Evolutionary conservation across 2,329 filamentous ascomycete species (phyloP).

Genomic region (Aspergillus sp.): DNA sequence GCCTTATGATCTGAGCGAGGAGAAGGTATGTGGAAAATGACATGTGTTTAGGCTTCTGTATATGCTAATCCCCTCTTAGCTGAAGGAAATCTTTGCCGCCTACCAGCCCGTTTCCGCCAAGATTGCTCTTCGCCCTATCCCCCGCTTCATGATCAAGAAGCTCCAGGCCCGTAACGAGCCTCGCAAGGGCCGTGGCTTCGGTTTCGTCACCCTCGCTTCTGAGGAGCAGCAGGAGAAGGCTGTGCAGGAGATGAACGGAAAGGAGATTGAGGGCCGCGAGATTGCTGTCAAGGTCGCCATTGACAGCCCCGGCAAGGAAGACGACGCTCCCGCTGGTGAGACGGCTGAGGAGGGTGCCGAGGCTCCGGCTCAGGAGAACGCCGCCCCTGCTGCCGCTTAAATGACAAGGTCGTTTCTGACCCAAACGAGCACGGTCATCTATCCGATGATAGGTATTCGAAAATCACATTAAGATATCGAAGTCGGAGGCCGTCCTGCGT

Average conservation of each 20-base stretch:
- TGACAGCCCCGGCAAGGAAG: constrained; percentile 98
- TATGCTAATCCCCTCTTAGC: constrained; percentile 55
- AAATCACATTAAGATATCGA: constrained; percentile 4
- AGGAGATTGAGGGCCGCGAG: constrained; percentile 97
- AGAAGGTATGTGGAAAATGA: constrained; percentile 66
- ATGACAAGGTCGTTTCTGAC: constrained; percentile 25
- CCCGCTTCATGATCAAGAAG: constrained; percentile 99
- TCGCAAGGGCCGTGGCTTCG: constrained; percentile 98
- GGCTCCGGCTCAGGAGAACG: constrained; percentile 41
- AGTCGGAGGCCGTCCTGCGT: constrained; percentile 20
- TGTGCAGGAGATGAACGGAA: constrained; percentile 97
- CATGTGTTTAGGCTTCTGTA: not conserved
- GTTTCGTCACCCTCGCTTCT: constrained; percentile 92
- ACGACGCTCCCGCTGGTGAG: constrained; percentile 62
- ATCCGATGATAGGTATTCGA: not conserved
- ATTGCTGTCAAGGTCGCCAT: constrained; percentile 99
- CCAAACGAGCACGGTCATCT: constrained; percentile 15
- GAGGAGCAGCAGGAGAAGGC: constrained; percentile 98
- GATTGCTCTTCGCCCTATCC: constrained; percentile 97
- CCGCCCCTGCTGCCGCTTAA: constrained; percentile 41
- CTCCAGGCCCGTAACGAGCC: constrained; percentile 96
- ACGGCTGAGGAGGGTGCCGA: constrained; percentile 42
- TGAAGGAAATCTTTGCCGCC: constrained; percentile 92
- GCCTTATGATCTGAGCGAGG: constrained; percentile 95
- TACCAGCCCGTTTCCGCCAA: constrained; percentile 95